phyloP scores from a whole-genome alignment of 139 green algal species.

The Chlamydomonas applanata region DNA sequence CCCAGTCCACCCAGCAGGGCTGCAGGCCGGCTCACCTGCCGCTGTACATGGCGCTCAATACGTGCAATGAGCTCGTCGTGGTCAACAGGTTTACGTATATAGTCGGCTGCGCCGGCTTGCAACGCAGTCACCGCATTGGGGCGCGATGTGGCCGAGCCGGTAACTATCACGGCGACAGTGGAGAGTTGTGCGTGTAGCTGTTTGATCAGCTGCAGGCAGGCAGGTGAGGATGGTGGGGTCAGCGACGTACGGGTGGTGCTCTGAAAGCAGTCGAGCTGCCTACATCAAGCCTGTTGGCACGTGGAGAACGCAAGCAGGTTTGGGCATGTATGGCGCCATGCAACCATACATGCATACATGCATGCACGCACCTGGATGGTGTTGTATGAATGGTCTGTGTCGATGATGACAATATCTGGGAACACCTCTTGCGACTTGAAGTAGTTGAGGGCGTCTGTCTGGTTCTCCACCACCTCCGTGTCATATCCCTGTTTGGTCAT shows the following conservation, averaged over 20 bases:
- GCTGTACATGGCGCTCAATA: conserved; percentile 42
- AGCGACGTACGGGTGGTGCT: not conserved
- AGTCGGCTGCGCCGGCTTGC: conserved; percentile 21
- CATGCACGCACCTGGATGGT: not conserved
- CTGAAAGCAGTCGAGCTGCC: no score
- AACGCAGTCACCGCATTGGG: conserved; percentile 18
- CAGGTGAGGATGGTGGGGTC: not conserved
- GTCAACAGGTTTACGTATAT: conserved; percentile 30
- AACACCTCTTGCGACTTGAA: conserved; percentile 15
- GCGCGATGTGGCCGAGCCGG: not conserved
- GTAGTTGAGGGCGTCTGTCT: conserved; percentile 7
- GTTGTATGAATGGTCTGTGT: conserved; percentile 22
- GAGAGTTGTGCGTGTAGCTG: conserved; percentile 24
- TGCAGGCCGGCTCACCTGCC: not conserved
- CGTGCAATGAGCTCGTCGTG: conserved; percentile 39
- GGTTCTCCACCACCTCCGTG: conserved; percentile 12
- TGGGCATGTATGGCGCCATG: no score
- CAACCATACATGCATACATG: no score
- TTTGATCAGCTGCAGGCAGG: conserved; percentile 15
- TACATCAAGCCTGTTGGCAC: no score
- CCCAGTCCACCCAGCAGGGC: no score
- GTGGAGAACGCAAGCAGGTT: no score
- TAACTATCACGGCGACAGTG: conserved; percentile 33
- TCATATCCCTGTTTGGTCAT: conserved; percentile 18
- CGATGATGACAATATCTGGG: conserved; percentile 29